A percentile compares a stretch with the other conserved stretches of the same genome.
Conservation (phyloP, 148 eudicot genomes). For the Vaccinium vitisidaea region DNA sequence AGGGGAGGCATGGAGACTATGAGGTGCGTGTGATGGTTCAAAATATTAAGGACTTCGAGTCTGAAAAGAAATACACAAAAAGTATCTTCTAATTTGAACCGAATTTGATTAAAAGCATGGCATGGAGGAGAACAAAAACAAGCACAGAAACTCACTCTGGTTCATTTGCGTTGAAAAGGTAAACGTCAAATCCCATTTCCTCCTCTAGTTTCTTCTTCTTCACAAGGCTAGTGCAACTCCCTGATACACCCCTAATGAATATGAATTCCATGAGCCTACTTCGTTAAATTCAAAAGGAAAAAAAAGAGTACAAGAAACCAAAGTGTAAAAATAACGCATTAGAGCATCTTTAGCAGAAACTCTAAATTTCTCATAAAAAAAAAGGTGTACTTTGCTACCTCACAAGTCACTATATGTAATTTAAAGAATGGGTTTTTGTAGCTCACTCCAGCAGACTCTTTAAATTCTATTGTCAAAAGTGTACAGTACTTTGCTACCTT, state of each 20-base stretch:
- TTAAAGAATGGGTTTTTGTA: not conserved
- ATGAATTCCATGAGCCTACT: not conserved
- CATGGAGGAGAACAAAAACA: slow-evolving; percentile 6
- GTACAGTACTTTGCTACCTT: not conserved
- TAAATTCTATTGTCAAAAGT: not conserved
- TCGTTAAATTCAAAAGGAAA: not conserved
- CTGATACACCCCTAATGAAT: slow-evolving; percentile 55
- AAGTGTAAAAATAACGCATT: not conserved
- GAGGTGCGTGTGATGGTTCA: slow-evolving; percentile 65
- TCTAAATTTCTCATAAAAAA: not conserved
- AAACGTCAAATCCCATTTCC: slow-evolving; percentile 67
- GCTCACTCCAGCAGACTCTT: not conserved
- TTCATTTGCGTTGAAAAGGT: slow-evolving; percentile 61
- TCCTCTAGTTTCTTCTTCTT: slow-evolving; percentile 71
- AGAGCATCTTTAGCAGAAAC: not conserved
- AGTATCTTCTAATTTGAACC: not conserved
- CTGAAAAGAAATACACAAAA: slow-evolving; percentile 35
- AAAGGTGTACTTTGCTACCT: not conserved
- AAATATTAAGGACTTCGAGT: slow-evolving; percentile 45
- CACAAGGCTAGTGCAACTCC: slow-evolving; percentile 61
- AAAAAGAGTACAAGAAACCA: not conserved
- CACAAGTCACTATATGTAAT: too few relatives aligned
- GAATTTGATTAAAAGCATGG: not conserved
- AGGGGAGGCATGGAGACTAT: slow-evolving; percentile 72
- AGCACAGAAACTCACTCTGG: slow-evolving; percentile 55